These are phyloP conservation scores for Phellopilus nigrolimitatus DNA, from an alignment of 1,284 basidiomycete genomes.

Conservation along the genomic window DNA sequence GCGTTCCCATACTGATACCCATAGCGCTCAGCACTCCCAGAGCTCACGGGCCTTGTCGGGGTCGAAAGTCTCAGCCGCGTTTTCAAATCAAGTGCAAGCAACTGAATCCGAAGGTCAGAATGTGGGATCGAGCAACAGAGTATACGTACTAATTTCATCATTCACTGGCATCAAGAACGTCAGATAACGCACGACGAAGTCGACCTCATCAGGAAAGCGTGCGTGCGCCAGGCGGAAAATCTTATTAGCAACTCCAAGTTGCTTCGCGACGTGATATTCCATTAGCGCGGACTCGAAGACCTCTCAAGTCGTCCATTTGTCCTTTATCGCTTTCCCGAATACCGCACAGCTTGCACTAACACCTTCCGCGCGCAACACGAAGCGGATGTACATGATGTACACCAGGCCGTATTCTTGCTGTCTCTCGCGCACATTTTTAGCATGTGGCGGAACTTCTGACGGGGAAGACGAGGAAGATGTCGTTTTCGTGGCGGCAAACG, in stretches of 20 bases:
- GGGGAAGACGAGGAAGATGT: conserved; percentile 24
- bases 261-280: conserved; percentile 94
- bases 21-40: conserved; percentile 97
- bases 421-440: conserved; percentile 55
- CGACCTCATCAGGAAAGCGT: conserved; percentile 76
- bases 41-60: conserved; percentile 79
- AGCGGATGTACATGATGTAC: conserved; percentile 91
- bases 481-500: conserved; percentile 37
- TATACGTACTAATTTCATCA: conserved; percentile 83
- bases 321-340: conserved; percentile 84
- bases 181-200: conserved; percentile 87
- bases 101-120: conserved; percentile 45
- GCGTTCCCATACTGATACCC: conserved; percentile 93
- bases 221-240: conserved; percentile 97
- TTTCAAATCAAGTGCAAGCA: conserved; percentile 93
- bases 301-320: conserved; percentile 86
- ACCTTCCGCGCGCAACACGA: conserved; percentile 79
- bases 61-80: conserved; percentile 75
- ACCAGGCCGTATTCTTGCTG: conserved; percentile 64
- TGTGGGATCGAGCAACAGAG: conserved; percentile 9
- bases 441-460: conserved; percentile 40
- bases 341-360: conserved; percentile 52
- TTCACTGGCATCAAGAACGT: conserved; percentile 93
- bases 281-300: conserved; percentile 93
- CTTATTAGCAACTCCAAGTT: conserved; percentile 77